A percentile compares a stretch with the other conserved stretches of the same genome.
These are phyloP conservation scores for Penicillium vulpinum DNA, from an alignment of 2,329 filamentous ascomycete species.

Conservation along the genomic window DNA sequence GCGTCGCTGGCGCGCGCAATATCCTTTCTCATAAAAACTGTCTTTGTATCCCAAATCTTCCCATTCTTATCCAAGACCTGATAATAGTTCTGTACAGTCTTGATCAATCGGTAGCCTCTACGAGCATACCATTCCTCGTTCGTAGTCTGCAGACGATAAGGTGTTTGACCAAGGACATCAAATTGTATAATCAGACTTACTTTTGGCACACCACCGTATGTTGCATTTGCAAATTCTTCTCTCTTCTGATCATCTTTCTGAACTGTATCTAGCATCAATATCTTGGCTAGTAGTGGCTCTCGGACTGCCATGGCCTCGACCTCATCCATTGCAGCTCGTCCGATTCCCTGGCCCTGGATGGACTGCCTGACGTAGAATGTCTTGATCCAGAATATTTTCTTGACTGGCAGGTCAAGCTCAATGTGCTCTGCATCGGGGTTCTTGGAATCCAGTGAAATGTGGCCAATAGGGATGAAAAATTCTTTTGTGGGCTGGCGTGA, in stretches of 20 bases:
- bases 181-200: not conserved
- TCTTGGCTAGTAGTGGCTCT: conserved; percentile 17
- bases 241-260: conserved; percentile 17
- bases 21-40: conserved; percentile 26
- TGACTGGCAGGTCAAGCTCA: conserved; percentile 10
- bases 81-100: conserved; percentile 21
- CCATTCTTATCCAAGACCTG: conserved; percentile 11
- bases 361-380: conserved; percentile 16
- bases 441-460: conserved; percentile 22
- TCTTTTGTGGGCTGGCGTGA: conserved; percentile 11
- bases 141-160: conserved; percentile 11
- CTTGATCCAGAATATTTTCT: conserved; percentile 23
- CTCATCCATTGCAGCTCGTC: conserved; percentile 24
- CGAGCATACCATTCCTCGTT: conserved; percentile 26
- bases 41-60: conserved; percentile 17
- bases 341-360: conserved; percentile 20
- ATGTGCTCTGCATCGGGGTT: conserved; percentile 14
- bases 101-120: conserved; percentile 20
- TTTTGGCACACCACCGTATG: conserved; percentile 16
- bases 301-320: conserved; percentile 19
- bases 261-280: conserved; percentile 23
- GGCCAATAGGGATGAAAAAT: conserved; percentile 19
- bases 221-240: conserved; percentile 17
- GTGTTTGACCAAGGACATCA: not conserved
- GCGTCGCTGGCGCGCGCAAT: conserved; percentile 7